Conservation (phyloP, 2,329 filamentous ascomycete species). For the Dothiorella sarmentorum region DNA sequence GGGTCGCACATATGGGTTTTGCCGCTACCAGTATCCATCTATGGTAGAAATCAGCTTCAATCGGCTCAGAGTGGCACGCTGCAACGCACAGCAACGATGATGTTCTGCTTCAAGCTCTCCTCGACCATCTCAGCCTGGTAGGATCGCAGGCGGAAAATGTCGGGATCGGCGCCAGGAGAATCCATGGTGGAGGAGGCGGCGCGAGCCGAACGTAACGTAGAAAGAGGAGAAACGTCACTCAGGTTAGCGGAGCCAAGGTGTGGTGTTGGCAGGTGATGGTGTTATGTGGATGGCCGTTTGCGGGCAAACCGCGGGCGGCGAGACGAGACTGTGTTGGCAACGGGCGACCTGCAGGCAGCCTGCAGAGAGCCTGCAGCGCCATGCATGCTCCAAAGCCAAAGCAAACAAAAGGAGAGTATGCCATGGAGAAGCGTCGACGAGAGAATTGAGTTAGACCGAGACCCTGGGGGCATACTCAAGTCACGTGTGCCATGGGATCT, state of each 20-base stretch:
- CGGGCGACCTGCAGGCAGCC: not conserved
- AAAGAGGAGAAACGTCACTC: not conserved
- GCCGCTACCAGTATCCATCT: slow-evolving; percentile 49
- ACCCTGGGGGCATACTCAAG: too few species aligned
- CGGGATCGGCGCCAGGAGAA: not conserved
- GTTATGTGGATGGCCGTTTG: not conserved
- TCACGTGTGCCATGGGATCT: too few species aligned
- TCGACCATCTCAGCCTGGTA: slow-evolving; percentile 52
- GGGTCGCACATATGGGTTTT: slow-evolving; percentile 44
- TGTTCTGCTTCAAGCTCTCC: slow-evolving; percentile 42
- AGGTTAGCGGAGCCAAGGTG: not conserved
- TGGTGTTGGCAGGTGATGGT: not conserved
- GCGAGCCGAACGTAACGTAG: too few species aligned
- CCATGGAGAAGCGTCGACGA: too few species aligned
- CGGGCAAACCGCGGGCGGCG: not conserved
- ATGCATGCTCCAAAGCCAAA: too few species aligned
- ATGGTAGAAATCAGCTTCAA: not conserved
- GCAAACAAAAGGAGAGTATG: too few species aligned
- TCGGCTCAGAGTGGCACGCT: too few species aligned
- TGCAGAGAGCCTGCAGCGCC: not conserved
- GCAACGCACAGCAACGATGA: slow-evolving; percentile 41
- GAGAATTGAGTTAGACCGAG: too few species aligned
- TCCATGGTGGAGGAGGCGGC: not conserved
- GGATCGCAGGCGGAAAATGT: slow-evolving; percentile 35
- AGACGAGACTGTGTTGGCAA: not conserved